Evolutionary conservation across 2,329 filamentous ascomycete genomes (phyloP), one percentile per base, ranked within the genome.

Genomic region (Penicillium sp.): DNA sequence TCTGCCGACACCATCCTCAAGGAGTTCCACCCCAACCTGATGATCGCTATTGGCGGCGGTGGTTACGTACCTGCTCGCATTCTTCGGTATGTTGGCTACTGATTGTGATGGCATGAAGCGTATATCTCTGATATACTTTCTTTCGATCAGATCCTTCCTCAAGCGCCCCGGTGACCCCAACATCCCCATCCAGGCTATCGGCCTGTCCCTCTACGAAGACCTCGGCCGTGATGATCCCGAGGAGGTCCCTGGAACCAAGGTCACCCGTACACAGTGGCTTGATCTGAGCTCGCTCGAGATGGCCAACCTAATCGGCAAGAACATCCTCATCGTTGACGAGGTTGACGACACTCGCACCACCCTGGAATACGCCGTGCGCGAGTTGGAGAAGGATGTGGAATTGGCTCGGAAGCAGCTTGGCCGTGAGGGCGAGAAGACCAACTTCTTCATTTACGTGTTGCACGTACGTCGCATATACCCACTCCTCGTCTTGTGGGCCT

Each of bases 171-270:
- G 86, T 60, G 80, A 77, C 52, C 84, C 89, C 72, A 98, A 98
- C 76, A 98, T 98, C 65, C 91, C 93, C 58, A 98, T 98, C 72
- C 93, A 98, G 79, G 93, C 93, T 56, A 98, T 98, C 69, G 93
- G 93, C 40, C 85, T 98, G 55, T 97, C 91, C 18, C 84, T 98
- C 46, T 98, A 98, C 77, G 93, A 98, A 75, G 79, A 83, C 54
- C 85, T 97, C 39, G 75, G 75, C 50, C 77, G 78, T 53, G 77
- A 80, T 48, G 74, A 74, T 42, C 73, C 76, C 47, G 77, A 88
- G 63, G 93, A 98, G 74, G 74, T 78, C 54, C 85, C 86, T 35
- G 91, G 91, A 57, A 96, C 88, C 57, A 93, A 94, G 75, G 93
- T 98, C 60, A 97, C 89, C 34, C 87, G 93, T 60, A 97, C 93